Conservation (phyloP, 2,329 filamentous ascomycete genomes). For the Beauveria pseudobassiana region DNA sequence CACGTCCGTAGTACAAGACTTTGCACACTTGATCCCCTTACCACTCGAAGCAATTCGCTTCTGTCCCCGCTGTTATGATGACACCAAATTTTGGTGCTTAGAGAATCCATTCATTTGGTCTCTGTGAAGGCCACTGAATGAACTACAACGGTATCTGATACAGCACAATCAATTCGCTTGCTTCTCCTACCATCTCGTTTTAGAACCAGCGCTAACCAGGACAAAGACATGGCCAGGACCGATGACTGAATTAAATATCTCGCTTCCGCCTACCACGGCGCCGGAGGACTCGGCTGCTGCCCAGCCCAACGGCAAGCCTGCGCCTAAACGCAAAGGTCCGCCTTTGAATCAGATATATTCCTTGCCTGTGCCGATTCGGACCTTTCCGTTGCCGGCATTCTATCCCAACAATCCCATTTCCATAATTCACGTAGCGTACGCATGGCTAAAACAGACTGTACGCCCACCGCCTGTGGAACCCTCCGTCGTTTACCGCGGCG, state of each 20-base stretch:
- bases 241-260: constrained; percentile 4
- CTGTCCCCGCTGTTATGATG: constrained; percentile 44
- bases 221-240: not conserved
- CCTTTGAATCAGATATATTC: constrained; percentile 68
- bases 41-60: constrained; percentile 5
- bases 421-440: constrained; percentile 69
- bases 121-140: constrained; percentile 57
- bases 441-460: constrained; percentile 68
- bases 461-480: constrained; percentile 59
- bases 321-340: constrained; percentile 27
- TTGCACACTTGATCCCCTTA: constrained; percentile 16
- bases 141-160: constrained; percentile 99
- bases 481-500: constrained; percentile 57
- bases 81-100: constrained; percentile 49
- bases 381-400: constrained; percentile 78
- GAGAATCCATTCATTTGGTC: constrained; percentile 52
- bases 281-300: constrained; percentile 17
- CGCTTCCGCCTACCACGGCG: constrained; percentile 7
- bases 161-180: constrained; percentile 16
- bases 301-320: constrained; percentile 16
- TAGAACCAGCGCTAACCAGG: constrained; percentile 13
- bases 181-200: not conserved
- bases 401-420: constrained; percentile 91
- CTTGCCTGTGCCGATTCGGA: constrained; percentile 70
- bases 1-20: not conserved